These are phyloP conservation scores for Vaccinium vitisidaea DNA, from an alignment of 148 eudicot genomes.

Conservation along the genomic window DNA sequence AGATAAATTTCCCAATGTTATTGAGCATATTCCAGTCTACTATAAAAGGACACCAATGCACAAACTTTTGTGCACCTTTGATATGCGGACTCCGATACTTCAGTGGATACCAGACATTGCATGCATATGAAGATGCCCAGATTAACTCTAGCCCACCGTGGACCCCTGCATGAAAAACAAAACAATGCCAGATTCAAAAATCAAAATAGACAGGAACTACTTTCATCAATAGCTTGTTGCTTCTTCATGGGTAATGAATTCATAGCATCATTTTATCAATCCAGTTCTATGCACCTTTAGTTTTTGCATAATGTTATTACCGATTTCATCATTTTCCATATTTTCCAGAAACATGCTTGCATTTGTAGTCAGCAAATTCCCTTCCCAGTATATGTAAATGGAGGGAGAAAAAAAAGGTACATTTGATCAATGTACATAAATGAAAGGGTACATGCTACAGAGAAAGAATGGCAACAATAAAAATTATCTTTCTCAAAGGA, in stretches of 20 bases:
- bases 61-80: slow-evolving; percentile 61
- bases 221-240: not conserved
- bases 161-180: slow-evolving; percentile 62
- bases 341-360: slow-evolving; percentile 54
- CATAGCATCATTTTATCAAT: slow-evolving; percentile 5
- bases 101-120: slow-evolving; percentile 98
- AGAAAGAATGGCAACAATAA: not conserved
- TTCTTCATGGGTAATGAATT: not conserved
- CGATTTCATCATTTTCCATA: not conserved
- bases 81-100: slow-evolving; percentile 96
- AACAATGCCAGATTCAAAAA: not conserved
- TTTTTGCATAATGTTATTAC: too few species aligned
- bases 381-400: slow-evolving; percentile 75
- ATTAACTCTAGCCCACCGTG: slow-evolving; percentile 99
- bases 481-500: not conserved
- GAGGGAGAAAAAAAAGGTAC: not conserved
- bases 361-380: slow-evolving; percentile 92
- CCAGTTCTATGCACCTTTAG: too few species aligned
- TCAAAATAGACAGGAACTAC: slow-evolving; percentile 5
- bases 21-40: not conserved
- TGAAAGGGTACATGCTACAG: not conserved
- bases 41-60: slow-evolving; percentile 7
- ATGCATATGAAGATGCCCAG: slow-evolving; percentile 94
- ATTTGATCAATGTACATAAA: not conserved
- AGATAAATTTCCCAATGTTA: not conserved